Evolutionary conservation across 352 stramenopile species (phyloP).

Genomic region (Pythium guiyangense): DNA sequence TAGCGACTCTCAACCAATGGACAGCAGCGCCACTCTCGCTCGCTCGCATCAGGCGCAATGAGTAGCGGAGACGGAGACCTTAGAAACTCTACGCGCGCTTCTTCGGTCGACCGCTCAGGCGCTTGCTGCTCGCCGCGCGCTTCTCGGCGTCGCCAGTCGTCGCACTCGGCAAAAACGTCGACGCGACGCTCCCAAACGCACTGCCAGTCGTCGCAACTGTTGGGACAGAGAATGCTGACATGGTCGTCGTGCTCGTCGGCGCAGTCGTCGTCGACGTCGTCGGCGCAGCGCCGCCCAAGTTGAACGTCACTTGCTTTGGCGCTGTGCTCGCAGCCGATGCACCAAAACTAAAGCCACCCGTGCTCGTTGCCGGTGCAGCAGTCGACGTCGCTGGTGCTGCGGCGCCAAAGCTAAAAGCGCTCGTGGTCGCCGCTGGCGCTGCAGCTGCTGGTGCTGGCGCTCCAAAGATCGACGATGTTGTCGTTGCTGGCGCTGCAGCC

Average conservation of each 20-base stretch:
- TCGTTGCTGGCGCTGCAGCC: background rate
- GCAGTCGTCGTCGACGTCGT: no score
- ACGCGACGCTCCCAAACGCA: conserved; percentile 39
- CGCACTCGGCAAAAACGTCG: conserved; percentile 38
- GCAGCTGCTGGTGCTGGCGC: no score
- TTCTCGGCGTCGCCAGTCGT: conserved; percentile 10
- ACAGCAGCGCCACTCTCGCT: no score
- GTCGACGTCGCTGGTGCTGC: no score
- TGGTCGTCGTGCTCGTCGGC: background rate
- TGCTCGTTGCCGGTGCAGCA: no score
- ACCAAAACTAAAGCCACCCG: conserved; percentile 34
- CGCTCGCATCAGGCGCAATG: no score
- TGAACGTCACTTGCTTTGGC: conserved; percentile 67
- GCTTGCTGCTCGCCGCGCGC: conserved; percentile 13
- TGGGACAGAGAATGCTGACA: conserved; percentile 17
- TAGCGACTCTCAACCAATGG: no score
- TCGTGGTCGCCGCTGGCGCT: conserved; percentile 1
- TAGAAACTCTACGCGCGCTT: conserved; percentile 21
- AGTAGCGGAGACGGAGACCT: no score
- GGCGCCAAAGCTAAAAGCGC: no score
- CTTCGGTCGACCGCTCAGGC: conserved; percentile 10
- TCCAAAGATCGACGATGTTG: conserved; percentile 6
- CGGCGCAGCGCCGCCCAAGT: conserved; percentile 15
- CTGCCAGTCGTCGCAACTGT: conserved; percentile 20
- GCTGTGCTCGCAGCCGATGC: conserved; percentile 25